Evolutionary conservation across 2,329 filamentous ascomycete genomes (phyloP).

Genomic region (Monilinia laxa): DNA sequence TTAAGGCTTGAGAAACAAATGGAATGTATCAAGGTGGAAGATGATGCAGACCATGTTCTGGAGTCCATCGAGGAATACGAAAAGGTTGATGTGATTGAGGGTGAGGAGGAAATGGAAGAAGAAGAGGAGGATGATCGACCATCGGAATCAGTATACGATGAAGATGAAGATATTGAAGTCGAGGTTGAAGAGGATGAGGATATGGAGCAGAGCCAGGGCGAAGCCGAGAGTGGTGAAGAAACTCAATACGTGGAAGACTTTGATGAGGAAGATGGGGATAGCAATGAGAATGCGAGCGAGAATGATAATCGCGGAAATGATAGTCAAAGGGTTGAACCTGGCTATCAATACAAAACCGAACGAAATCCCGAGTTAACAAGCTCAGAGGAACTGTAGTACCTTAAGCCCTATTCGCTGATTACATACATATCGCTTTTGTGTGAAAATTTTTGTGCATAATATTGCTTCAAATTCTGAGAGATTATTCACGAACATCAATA

Average conservation of each 20-base stretch:
- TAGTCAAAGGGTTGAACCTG: background rate
- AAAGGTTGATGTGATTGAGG: constrained; percentile 3
- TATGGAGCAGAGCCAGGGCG: background rate
- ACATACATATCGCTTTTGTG: background rate
- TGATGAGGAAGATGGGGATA: constrained; percentile 1
- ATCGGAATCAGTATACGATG: constrained; percentile 8
- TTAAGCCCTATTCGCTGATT: background rate
- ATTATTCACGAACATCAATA: background rate
- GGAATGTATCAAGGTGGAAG: constrained; percentile 9
- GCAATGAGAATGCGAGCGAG: background rate
- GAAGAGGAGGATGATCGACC: constrained; percentile 19
- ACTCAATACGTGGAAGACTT: constrained; percentile 7
- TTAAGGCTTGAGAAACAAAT: constrained; percentile 16
- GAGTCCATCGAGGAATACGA: constrained; percentile 18
- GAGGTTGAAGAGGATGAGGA: constrained; percentile 4
- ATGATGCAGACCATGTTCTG: constrained; percentile 8
- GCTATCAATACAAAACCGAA: background rate
- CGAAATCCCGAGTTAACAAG: background rate
- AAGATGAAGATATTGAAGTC: constrained; percentile 8
- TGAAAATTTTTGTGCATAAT: background rate
- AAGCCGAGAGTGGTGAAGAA: background rate
- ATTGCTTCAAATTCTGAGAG: background rate
- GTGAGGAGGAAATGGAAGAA: constrained; percentile 10
- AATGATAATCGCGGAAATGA: background rate
- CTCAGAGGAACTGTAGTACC: constrained; percentile 14